Evolutionary conservation across 2,329 filamentous ascomycete genomes (phyloP).

Genomic region (Teratosphaeria gauchensis): DNA sequence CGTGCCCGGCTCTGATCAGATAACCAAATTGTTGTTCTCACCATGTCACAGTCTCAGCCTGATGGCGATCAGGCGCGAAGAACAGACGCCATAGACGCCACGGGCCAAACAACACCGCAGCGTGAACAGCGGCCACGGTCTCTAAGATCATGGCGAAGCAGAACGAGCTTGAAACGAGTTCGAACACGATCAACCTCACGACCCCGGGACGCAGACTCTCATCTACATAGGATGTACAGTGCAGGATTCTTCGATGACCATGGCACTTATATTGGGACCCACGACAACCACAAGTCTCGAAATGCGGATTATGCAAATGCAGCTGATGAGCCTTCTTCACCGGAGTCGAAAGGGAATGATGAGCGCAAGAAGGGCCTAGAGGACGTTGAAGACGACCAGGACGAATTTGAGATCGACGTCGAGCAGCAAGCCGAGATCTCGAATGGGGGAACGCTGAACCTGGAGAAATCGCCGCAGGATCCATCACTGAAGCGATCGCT

Average conservation of each 20-base stretch:
- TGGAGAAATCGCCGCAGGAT: neutral
- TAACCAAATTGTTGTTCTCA: neutral
- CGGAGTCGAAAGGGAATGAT: neutral
- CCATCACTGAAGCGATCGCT: neutral
- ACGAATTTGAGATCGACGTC: neutral
- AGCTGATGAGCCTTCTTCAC: neutral
- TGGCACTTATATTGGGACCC: neutral
- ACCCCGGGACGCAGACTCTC: neutral
- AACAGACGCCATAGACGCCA: neutral
- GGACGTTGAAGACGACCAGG: neutral
- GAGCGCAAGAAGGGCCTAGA: neutral
- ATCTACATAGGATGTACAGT: conserved; percentile 1
- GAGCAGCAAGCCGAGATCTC: neutral
- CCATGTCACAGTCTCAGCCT: neutral
- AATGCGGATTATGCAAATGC: neutral
- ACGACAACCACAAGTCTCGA: neutral
- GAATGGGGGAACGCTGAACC: neutral
- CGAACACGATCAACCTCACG: conserved; percentile 1
- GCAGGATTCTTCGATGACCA: conserved; percentile 1
- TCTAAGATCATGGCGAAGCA: neutral
- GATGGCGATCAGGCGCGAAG: neutral
- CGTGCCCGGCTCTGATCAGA: neutral
- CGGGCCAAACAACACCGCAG: neutral
- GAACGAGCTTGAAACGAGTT: neutral
- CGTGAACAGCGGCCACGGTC: neutral